A percentile compares a stretch with the other conserved stretches of the same genome.
These are phyloP conservation scores for Talaromyces marneffei DNA, from an alignment of 2,329 filamentous ascomycete genomes.

Conservation along the genomic window DNA sequence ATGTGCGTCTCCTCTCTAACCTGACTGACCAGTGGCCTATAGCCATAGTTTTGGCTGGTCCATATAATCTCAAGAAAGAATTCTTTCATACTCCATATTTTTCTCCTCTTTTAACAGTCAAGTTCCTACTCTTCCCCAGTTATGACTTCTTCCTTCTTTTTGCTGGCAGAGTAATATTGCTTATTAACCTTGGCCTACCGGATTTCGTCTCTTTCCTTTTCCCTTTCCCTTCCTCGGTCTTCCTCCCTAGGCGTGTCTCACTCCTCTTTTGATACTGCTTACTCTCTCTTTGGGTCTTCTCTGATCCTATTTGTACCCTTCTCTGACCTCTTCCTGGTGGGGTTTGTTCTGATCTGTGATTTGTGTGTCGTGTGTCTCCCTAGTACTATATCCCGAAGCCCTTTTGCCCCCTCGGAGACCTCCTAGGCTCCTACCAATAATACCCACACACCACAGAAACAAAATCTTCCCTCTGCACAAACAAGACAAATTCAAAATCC, in stretches of 20 bases:
- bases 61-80: background rate
- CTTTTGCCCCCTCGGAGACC: background rate
- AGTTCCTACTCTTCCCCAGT: background rate
- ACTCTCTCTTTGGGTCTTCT: background rate
- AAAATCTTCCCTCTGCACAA: background rate
- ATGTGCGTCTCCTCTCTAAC: background rate
- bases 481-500: conserved; percentile 4
- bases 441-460: background rate
- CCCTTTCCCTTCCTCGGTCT: background rate
- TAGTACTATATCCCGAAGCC: conserved; percentile 2
- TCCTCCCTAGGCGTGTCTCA: background rate
- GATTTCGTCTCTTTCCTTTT: background rate
- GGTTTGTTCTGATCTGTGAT: background rate
- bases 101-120: too few species aligned
- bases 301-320: background rate
- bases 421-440: too few species aligned
- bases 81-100: conserved; percentile 7
- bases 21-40: background rate
- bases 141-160: background rate
- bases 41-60: background rate
- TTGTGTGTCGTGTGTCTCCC: background rate
- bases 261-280: background rate
- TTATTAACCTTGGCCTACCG: conserved; percentile 2
- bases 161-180: conserved; percentile 3
- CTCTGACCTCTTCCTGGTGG: background rate